Evolutionary conservation across 1,284 basidiomycete species (phyloP).

Genomic region (Leccinum ponderosum): DNA sequence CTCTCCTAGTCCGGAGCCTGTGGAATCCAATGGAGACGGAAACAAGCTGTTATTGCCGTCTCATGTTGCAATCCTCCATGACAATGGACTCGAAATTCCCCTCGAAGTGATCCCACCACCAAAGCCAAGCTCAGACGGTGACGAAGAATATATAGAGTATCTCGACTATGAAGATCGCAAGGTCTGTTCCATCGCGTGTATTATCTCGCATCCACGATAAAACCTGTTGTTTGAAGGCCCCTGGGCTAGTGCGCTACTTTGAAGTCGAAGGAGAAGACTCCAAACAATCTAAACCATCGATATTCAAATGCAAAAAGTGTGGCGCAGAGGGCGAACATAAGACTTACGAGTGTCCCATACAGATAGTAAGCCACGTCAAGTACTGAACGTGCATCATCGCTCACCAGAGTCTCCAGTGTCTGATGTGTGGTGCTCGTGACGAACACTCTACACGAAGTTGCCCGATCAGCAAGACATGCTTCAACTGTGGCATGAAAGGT

Average conservation of each 20-base stretch:
- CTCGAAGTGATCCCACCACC: slow-evolving; percentile 46
- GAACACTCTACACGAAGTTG: slow-evolving; percentile 84
- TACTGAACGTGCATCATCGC: slow-evolving; percentile 1
- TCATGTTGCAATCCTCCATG: slow-evolving; percentile 58
- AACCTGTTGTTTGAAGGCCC: slow-evolving; percentile 26
- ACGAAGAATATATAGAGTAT: slow-evolving; percentile 68
- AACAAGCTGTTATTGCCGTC: slow-evolving; percentile 54
- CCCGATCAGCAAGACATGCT: slow-evolving; percentile 85
- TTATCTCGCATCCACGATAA: slow-evolving; percentile 1
- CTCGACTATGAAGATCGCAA: slow-evolving; percentile 68
- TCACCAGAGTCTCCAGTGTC: slow-evolving; percentile 54
- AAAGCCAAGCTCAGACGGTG: slow-evolving; percentile 41
- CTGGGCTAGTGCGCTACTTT: slow-evolving; percentile 63
- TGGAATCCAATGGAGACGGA: slow-evolving; percentile 14
- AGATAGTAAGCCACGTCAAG: slow-evolving; percentile 53
- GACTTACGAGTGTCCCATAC: slow-evolving; percentile 60
- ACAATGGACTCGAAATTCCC: slow-evolving; percentile 32
- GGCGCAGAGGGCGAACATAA: slow-evolving; percentile 69
- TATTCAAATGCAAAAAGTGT: slow-evolving; percentile 70
- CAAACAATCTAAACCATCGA: slow-evolving; percentile 39
- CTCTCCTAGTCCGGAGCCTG: slow-evolving; percentile 2
- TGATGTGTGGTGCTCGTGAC: slow-evolving; percentile 85
- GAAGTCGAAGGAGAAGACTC: slow-evolving; percentile 45
- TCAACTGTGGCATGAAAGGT: slow-evolving; percentile 84
- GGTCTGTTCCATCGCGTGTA: slow-evolving; percentile 37